A percentile compares a stretch with the other conserved stretches of the same genome.
Evolutionary conservation across 176 grass and related monocot genomes (phyloP).

Genomic region (Musa troglodytarum): DNA sequence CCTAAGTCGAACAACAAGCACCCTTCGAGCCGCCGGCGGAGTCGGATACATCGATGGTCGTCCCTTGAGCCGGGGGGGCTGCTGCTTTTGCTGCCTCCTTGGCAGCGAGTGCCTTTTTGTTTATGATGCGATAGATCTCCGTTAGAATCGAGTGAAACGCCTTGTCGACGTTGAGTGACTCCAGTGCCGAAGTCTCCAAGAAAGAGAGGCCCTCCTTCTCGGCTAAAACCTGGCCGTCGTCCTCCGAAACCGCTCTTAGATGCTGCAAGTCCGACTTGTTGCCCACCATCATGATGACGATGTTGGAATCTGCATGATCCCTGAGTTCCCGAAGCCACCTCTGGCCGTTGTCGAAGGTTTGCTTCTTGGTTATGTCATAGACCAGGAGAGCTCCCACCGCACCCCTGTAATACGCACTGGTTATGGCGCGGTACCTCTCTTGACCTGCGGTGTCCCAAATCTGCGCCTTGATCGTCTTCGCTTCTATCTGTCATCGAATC

Average conservation of each 20-base stretch:
- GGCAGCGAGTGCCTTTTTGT: conserved; percentile 12
- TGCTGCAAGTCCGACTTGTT: conserved; percentile 15
- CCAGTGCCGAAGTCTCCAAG: conserved; percentile 10
- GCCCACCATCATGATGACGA: conserved; percentile 10
- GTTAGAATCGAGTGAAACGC: background rate
- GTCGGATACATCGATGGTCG: background rate
- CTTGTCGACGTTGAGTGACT: background rate
- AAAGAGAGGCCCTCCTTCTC: conserved; percentile 12
- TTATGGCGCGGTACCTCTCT: conserved; percentile 15
- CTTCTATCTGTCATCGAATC: background rate
- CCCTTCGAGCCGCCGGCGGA: background rate
- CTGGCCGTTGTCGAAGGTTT: conserved; percentile 6
- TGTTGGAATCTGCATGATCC: conserved; percentile 9
- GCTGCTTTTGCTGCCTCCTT: background rate
- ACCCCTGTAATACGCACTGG: conserved; percentile 14
- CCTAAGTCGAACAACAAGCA: background rate
- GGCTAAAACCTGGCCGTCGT: background rate
- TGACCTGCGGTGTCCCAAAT: conserved; percentile 17
- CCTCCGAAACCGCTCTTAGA: conserved; percentile 9
- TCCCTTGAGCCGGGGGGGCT: background rate
- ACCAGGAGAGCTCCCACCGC: conserved; percentile 7
- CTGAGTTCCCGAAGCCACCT: conserved; percentile 13
- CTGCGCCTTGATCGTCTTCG: conserved; percentile 2
- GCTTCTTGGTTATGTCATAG: conserved; percentile 16
- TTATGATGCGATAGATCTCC: conserved; percentile 8